Percentiles rank a stretch among this genome's conserved stretches.
Conservation (phyloP, 345 rosid species). For the Kandelia obovata region DNA sequence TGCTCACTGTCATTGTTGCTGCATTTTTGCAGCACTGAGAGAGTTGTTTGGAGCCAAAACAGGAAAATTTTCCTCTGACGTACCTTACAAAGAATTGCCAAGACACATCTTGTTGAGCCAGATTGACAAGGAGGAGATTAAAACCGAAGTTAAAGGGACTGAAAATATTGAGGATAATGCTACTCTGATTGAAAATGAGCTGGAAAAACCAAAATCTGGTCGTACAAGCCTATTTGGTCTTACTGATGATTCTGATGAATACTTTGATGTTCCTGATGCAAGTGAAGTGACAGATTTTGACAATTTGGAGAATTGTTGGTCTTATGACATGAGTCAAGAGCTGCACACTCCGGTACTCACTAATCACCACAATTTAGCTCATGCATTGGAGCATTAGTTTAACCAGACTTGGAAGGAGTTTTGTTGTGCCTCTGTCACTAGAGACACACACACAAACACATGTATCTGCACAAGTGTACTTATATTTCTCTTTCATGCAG, state of each 20-base stretch:
- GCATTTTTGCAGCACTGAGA: conserved; percentile 49
- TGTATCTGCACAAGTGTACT: too few species aligned
- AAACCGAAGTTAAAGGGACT: conserved; percentile 19
- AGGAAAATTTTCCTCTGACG: conserved; percentile 44
- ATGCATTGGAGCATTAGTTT: background rate
- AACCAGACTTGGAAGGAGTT: background rate
- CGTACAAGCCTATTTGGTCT: conserved; percentile 49
- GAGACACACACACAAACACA: too few species aligned
- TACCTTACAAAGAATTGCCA: conserved; percentile 33
- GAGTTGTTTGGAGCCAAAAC: conserved; percentile 67
- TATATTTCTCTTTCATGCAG: too few species aligned
- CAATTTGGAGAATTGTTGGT: conserved; percentile 44
- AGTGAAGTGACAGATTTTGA: conserved; percentile 44
- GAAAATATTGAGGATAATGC: conserved; percentile 21
- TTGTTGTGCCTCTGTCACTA: background rate
- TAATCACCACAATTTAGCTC: background rate
- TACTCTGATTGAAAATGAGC: conserved; percentile 28
- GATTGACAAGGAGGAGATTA: conserved; percentile 25
- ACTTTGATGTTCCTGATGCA: conserved; percentile 83
- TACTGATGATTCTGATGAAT: conserved; percentile 70
- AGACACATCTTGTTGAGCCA: conserved; percentile 31
- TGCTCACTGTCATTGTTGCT: background rate
- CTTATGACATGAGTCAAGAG: conserved; percentile 42
- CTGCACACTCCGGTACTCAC: conserved; percentile 32
- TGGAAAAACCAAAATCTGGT: conserved; percentile 40